Evolutionary conservation across 2,329 filamentous ascomycete species (phyloP).

Genomic region (Cladorrhinum sp.): DNA sequence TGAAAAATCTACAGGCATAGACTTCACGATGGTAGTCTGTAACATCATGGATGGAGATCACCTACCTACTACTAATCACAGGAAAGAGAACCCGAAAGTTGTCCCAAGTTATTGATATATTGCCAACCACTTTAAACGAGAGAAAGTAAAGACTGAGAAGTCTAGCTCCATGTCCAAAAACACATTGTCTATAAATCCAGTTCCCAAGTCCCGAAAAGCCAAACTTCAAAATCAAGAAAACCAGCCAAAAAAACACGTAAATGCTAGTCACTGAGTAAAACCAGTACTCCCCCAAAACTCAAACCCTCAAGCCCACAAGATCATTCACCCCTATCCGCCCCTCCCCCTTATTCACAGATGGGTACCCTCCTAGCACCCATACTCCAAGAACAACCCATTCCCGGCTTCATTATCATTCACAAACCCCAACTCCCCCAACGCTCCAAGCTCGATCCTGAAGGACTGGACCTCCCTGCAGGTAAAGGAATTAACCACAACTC

Average conservation of each 20-base stretch:
- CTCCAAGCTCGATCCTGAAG: slow-evolving; percentile 26
- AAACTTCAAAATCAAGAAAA: neutral
- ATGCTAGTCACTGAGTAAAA: neutral
- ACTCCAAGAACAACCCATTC: neutral
- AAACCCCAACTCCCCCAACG: neutral
- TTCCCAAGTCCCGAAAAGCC: neutral
- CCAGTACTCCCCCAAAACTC: neutral
- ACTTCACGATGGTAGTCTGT: no score
- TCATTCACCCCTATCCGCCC: no score
- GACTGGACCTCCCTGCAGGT: slow-evolving; percentile 27
- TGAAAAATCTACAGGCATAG: no score
- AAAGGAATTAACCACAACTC: slow-evolving; percentile 28
- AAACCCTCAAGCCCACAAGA: neutral
- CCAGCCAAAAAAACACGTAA: no score
- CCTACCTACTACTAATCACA: no score
- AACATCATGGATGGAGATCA: no score
- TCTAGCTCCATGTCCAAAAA: neutral
- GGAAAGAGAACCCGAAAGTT: neutral
- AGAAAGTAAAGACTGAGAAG: neutral
- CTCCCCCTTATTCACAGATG: neutral
- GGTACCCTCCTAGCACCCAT: neutral
- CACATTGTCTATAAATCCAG: neutral
- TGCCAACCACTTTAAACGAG: neutral
- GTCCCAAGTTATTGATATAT: neutral
- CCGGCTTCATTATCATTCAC: neutral